phyloP scores from a whole-genome alignment of 2,329 filamentous ascomycete genomes.

The Blastomyces emzantsi region DNA sequence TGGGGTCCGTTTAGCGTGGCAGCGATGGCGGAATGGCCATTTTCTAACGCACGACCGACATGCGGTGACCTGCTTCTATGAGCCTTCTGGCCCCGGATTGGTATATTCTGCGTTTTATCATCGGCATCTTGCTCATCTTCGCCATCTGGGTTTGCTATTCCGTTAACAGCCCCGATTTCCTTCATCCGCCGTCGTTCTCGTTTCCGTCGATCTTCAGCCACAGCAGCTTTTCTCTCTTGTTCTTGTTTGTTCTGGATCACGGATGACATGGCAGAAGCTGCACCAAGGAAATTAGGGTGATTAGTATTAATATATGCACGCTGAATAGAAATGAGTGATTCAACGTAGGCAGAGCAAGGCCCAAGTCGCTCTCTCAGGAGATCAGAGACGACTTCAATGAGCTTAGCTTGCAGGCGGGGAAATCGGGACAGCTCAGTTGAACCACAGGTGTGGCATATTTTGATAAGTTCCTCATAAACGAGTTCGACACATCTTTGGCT shows the following conservation, averaged over 20 bases:
- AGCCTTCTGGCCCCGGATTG: conserved; percentile 55
- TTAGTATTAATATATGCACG: conserved; percentile 99
- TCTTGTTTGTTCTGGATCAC: conserved; percentile 94
- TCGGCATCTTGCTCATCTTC: conserved; percentile 46
- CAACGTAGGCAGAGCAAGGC: conserved; percentile 81
- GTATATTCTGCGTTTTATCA: conserved; percentile 41
- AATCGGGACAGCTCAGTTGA: conserved; percentile 89
- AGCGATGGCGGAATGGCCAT: conserved; percentile 52
- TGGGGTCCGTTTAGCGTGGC: conserved; percentile 56
- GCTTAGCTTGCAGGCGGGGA: conserved; percentile 85
- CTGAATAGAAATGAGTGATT: conserved; percentile 94
- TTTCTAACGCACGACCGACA: conserved; percentile 53
- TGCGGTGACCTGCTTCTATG: conserved; percentile 76
- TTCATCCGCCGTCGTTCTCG: conserved; percentile 75
- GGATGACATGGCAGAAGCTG: conserved; percentile 93
- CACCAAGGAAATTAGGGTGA: conserved; percentile 95
- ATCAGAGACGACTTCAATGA: conserved; percentile 97
- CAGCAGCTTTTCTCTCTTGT: conserved; percentile 69
- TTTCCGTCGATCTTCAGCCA: conserved; percentile 77
- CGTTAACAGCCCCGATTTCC: conserved; percentile 70
- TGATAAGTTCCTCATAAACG: conserved; percentile 97
- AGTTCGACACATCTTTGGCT: conserved; percentile 95
- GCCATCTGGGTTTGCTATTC: conserved; percentile 57
- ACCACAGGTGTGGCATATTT: conserved; percentile 97
- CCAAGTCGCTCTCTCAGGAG: conserved; percentile 85